Base-by-base conservation (phyloP, 179 eudicot genomes). In the Pouteria campechiana region DNA sequence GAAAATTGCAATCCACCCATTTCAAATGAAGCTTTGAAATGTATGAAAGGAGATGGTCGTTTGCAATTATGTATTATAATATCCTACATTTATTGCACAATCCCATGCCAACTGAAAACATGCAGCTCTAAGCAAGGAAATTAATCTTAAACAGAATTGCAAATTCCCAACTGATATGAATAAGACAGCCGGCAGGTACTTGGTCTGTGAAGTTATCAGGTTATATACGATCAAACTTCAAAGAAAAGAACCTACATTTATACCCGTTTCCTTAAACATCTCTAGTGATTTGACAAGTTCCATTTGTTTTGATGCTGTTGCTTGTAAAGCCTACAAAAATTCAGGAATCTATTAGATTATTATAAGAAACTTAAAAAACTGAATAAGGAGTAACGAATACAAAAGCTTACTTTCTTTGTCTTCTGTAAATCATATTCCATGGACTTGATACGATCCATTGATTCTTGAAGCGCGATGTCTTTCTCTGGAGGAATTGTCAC, bases 341-440 rank as follows among this genome's bases (percentile, higher is more conserved):
- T 46, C 27, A 11, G 23, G 17, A 25, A 1, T 29, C 11, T 17
- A 12, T n/a, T 11, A 3, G 27, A n/a, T 7, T 24, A 37, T 16
- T 17, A 41, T n/a, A 17, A 17, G 0, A 34, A 32, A n/a, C 0
- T 22, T 15, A 8, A 39, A 29, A 30, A n/a, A 10, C 17, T 4
- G 12, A 22, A 11, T 33, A 22, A 12, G 21, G 18, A 24, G 3
- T 43, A 7, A 7, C 6, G 31, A 16, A 22, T 39, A 35, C 34
- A 25, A 30, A 23, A n/a, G 32, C 67, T 74, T 64, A 86, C 98
- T 61, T 70, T 81, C 48, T 68, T 90, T 18, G 98, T 90, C 67
- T 86, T 90, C 66, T 86, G 93, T 74, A 90, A 61, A 74, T 90
- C 98, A 53, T 69, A 57, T 63, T 90, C 98, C 33, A 90, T 85